A percentile compares a stretch with the other conserved stretches of the same genome.
These are phyloP conservation scores for Adansonia gregorii DNA, from an alignment of 441 rosid species.

Conservation along the genomic window DNA sequence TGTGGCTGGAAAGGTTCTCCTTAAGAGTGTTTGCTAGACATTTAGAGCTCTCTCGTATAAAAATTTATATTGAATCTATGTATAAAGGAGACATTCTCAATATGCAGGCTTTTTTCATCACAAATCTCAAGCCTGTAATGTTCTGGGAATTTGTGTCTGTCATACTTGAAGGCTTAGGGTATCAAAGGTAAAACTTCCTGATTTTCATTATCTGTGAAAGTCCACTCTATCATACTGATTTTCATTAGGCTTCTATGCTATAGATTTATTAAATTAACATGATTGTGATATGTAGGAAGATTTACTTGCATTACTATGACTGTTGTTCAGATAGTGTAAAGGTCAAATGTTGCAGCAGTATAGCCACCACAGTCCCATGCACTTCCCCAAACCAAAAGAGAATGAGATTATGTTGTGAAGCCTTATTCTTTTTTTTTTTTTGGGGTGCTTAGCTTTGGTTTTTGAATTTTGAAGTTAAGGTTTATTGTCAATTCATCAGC, in stretches of 20 bases:
- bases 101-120: constrained; percentile 85
- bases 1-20: constrained; percentile 89
- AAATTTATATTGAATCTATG: constrained; percentile 7
- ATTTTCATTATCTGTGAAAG: constrained; percentile 19
- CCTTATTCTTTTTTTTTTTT: not conserved
- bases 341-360: not conserved
- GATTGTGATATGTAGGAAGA: not conserved
- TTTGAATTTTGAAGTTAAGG: not conserved
- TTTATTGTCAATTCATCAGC: constrained; percentile 5
- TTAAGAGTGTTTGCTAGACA: constrained; percentile 13
- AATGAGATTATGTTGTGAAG: not conserved
- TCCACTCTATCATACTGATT: constrained; percentile 8
- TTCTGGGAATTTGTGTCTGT: constrained; percentile 78
- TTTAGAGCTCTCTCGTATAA: not conserved
- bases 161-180: constrained; percentile 73
- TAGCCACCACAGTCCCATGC: not conserved
- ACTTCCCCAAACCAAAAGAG: constrained; percentile 16
- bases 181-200: constrained; percentile 63
- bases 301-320: not conserved
- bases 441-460: not conserved
- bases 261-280: constrained; percentile 6
- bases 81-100: constrained; percentile 26
- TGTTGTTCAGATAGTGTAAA: constrained; percentile 9
- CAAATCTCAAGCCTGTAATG: constrained; percentile 71
- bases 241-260: not conserved